Conservation (phyloP, 2,329 filamentous ascomycete genomes). For the Venturia asperata region DNA sequence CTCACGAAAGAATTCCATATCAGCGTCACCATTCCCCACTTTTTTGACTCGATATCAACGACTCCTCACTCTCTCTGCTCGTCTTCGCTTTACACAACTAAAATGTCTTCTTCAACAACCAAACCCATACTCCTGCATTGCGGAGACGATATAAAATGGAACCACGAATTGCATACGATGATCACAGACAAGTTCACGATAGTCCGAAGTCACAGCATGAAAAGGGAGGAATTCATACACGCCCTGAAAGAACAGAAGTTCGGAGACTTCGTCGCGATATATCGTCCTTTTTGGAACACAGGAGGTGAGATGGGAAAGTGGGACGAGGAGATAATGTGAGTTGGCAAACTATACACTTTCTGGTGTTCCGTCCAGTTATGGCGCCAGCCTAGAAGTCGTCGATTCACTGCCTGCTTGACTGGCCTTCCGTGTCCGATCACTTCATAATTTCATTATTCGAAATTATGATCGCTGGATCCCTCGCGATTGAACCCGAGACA, state of each 20-base stretch:
- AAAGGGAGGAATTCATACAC: conserved; percentile 35
- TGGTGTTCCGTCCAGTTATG: too few relatives aligned
- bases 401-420: too few relatives aligned
- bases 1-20: neutral
- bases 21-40: neutral
- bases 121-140: conserved; percentile 39
- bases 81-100: neutral
- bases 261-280: conserved; percentile 42
- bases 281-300: conserved; percentile 57
- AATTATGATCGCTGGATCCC: too few relatives aligned
- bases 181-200: conserved; percentile 34
- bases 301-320: conserved; percentile 60
- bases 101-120: conserved; percentile 15
- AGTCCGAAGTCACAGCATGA: conserved; percentile 34
- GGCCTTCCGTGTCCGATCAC: too few relatives aligned
- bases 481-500: too few relatives aligned
- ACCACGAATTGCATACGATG: conserved; percentile 36
- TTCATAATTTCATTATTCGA: too few relatives aligned
- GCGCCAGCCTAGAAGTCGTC: too few relatives aligned
- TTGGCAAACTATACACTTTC: too few relatives aligned
- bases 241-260: conserved; percentile 34
- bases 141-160: conserved; percentile 41
- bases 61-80: neutral
- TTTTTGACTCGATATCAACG: neutral
- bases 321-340: conserved; percentile 50